These are phyloP conservation scores for Triangularia setosa DNA, from an alignment of 2,329 filamentous ascomycete genomes.

Conservation along the genomic window DNA sequence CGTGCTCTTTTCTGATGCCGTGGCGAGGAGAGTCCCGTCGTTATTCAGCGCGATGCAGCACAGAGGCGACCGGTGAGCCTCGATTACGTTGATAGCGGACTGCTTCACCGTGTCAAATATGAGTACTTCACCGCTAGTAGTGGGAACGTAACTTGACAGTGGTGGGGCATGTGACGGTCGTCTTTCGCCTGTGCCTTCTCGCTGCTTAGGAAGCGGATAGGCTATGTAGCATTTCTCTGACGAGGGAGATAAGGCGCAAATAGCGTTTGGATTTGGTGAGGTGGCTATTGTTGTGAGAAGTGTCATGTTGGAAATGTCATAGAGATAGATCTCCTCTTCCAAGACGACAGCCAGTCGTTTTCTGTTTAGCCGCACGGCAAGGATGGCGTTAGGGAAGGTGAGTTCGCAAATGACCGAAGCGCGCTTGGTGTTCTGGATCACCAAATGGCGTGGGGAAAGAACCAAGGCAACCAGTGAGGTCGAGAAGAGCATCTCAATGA, in stretches of 20 bases:
- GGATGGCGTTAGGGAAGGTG: constrained; percentile 93
- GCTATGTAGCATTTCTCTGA: constrained; percentile 95
- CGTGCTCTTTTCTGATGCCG: constrained; percentile 94
- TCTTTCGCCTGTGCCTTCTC: constrained; percentile 54
- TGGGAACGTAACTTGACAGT: constrained; percentile 72
- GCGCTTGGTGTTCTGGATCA: constrained; percentile 94
- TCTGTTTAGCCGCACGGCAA: constrained; percentile 89
- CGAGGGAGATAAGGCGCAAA: constrained; percentile 88
- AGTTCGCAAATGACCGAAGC: constrained; percentile 93
- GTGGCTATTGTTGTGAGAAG: constrained; percentile 89
- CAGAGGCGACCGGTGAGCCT: constrained; percentile 87
- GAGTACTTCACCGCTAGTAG: constrained; percentile 86
- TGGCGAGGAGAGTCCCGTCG: constrained; percentile 87
- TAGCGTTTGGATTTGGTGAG: constrained; percentile 85
- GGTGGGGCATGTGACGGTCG: constrained; percentile 74
- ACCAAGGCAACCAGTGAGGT: constrained; percentile 94
- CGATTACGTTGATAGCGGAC: constrained; percentile 91
- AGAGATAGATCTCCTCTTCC: constrained; percentile 95
- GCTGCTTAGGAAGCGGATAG: constrained; percentile 78
- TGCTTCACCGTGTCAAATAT: constrained; percentile 87
- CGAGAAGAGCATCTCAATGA: constrained; percentile 98
- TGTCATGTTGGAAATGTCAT: constrained; percentile 98
- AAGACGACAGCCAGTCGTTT: constrained; percentile 91
- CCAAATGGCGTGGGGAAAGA: constrained; percentile 82
- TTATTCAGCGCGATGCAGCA: constrained; percentile 89